Evolutionary conservation across 768 basidiomycete species (phyloP).

Genomic region (Ramaria sp.): DNA sequence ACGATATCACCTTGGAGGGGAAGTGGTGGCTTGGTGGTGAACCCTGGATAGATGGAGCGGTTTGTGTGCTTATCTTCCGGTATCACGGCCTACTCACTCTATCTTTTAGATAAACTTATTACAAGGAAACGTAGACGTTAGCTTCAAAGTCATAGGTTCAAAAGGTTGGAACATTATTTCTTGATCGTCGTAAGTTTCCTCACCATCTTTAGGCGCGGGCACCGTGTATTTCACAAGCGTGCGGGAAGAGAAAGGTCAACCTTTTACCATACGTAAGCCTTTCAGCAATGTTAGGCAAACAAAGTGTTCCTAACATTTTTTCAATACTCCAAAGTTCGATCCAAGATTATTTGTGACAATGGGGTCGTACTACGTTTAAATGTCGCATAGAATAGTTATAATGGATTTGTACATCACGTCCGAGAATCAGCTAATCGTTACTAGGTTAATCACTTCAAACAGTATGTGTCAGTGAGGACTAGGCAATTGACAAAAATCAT

Average conservation of each 20-base stretch:
- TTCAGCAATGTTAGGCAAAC: not conserved
- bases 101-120: conserved; percentile 53
- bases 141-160: conserved; percentile 64
- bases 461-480: not conserved
- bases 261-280: conserved; percentile 53
- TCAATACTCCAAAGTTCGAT: conserved; percentile 37
- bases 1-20: conserved; percentile 52
- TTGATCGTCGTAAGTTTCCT: not conserved
- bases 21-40: conserved; percentile 72
- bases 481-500: not conserved
- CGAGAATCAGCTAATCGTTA: not conserved
- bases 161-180: conserved; percentile 32
- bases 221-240: conserved; percentile 81
- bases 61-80: conserved; percentile 25
- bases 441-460: not conserved
- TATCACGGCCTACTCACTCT: not conserved
- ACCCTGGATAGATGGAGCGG: conserved; percentile 58
- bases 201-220: conserved; percentile 39
- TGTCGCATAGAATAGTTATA: not conserved
- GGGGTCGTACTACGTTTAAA: conserved; percentile 36
- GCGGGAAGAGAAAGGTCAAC: conserved; percentile 58
- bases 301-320: not conserved
- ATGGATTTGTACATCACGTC: not conserved
- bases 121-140: conserved; percentile 68
- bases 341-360: conserved; percentile 55